A percentile compares a stretch with the other conserved stretches of the same genome.
phyloP scores from a whole-genome alignment of 176 grass and related monocot species.

The Aegilops tauschii region DNA sequence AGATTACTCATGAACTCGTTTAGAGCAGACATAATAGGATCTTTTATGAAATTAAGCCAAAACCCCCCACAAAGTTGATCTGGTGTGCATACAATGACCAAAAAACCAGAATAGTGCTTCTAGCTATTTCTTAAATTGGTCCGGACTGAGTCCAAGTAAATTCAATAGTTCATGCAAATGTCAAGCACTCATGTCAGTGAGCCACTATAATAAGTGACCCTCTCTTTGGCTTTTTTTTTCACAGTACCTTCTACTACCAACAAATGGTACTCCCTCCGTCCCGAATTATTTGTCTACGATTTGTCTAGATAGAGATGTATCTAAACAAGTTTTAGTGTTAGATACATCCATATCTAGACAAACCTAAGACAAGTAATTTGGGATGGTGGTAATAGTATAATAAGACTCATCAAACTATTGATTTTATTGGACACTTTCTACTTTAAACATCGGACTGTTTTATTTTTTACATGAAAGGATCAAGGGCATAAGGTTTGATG shows the following conservation, averaged over 20 bases:
- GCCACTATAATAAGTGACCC: neutral
- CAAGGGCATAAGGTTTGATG: neutral
- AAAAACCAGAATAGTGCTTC: neutral
- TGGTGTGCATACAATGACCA: neutral
- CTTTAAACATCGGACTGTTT: neutral
- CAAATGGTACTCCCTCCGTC: neutral
- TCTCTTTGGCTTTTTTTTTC: neutral
- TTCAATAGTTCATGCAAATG: neutral
- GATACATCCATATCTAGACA: too few relatives aligned
- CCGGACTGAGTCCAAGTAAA: neutral
- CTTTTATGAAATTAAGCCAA: neutral
- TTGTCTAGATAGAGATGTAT: too few relatives aligned
- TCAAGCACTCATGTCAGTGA: neutral
- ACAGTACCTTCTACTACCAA: neutral
- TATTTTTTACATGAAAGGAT: neutral
- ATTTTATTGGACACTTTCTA: neutral
- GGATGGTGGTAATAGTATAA: too few relatives aligned
- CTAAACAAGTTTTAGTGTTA: too few relatives aligned
- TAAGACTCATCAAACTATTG: neutral
- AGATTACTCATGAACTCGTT: slow-evolving; percentile 3
- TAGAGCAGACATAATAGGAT: neutral
- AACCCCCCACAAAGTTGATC: neutral
- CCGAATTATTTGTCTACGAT: too few relatives aligned
- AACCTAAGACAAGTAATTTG: too few relatives aligned
- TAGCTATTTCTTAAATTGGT: neutral